phyloP scores from a whole-genome alignment of 352 stramenopile genomes.

The Globisporangium lucens region DNA sequence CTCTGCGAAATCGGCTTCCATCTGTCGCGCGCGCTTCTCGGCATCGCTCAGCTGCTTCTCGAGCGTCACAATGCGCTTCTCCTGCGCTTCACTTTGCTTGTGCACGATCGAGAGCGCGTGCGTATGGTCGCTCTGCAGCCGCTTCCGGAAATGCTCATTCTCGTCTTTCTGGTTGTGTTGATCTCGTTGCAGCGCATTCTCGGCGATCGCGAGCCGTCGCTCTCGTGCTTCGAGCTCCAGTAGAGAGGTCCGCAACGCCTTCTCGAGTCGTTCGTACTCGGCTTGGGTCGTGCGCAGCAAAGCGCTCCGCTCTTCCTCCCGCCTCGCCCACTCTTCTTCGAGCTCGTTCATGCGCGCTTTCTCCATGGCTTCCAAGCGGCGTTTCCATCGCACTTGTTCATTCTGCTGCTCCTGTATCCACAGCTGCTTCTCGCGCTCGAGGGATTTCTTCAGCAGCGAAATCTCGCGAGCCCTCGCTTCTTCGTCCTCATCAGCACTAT shows the following conservation, averaged over 20 bases:
- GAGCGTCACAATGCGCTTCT: slow-evolving; percentile 38
- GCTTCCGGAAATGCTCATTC: slow-evolving; percentile 46
- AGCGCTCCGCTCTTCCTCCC: slow-evolving; percentile 66
- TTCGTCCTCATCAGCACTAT: neutral
- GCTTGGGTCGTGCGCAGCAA: slow-evolving; percentile 47
- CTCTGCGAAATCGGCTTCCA: slow-evolving; percentile 69
- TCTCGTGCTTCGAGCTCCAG: slow-evolving; percentile 59
- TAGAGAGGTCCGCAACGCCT: slow-evolving; percentile 51
- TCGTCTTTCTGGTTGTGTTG: slow-evolving; percentile 55
- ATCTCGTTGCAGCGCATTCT: slow-evolving; percentile 53
- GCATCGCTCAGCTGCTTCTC: slow-evolving; percentile 42
- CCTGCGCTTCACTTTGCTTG: slow-evolving; percentile 49
- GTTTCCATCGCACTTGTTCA: slow-evolving; percentile 54
- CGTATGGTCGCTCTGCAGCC: slow-evolving; percentile 60
- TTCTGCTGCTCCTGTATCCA: slow-evolving; percentile 51
- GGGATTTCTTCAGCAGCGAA: slow-evolving; percentile 26
- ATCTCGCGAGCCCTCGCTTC: slow-evolving; percentile 19
- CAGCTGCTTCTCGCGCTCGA: slow-evolving; percentile 32
- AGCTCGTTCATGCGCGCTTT: slow-evolving; percentile 71
- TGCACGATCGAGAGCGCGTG: slow-evolving; percentile 52
- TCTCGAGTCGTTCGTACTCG: slow-evolving; percentile 73
- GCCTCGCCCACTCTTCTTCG: slow-evolving; percentile 73
- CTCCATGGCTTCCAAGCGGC: slow-evolving; percentile 47
- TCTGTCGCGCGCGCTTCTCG: slow-evolving; percentile 44
- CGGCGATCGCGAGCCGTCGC: slow-evolving; percentile 47